Percentiles rank a stretch among this genome's conserved stretches.
phyloP scores from a whole-genome alignment of 169 alveolate species.

The Eimeria mitis region DNA sequence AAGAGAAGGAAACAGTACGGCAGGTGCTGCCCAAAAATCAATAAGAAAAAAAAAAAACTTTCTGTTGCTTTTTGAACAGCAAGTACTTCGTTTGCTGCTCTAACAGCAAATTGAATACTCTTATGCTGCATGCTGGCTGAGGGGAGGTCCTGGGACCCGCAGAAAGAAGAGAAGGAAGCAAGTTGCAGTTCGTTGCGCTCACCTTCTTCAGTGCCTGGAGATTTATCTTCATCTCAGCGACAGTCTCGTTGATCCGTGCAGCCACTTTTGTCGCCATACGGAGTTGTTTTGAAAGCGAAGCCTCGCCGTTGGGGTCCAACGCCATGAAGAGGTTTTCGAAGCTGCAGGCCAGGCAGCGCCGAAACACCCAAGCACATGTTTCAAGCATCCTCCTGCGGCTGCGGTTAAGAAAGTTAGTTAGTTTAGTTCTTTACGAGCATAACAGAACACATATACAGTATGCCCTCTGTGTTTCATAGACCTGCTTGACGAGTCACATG shows the following conservation, averaged over 20 bases:
- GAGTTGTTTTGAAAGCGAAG: constrained; percentile 32
- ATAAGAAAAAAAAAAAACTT: background rate
- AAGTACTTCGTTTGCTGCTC: background rate
- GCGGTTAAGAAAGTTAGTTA: background rate
- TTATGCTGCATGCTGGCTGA: background rate
- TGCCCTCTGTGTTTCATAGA: background rate
- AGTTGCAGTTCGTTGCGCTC: background rate
- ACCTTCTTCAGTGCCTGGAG: constrained; percentile 56
- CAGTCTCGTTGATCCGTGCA: background rate
- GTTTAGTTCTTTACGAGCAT: background rate
- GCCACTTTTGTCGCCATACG: background rate
- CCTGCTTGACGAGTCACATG: background rate
- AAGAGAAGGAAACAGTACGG: background rate
- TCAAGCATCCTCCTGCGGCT: too few relatives aligned
- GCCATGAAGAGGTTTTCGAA: constrained; percentile 18
- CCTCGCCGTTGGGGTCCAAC: background rate
- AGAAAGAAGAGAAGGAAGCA: background rate
- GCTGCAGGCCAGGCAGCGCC: background rate
- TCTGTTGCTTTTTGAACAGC: background rate
- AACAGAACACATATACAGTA: background rate
- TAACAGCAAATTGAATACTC: background rate
- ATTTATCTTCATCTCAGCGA: background rate
- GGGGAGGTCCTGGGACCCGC: background rate
- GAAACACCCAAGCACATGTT: background rate
- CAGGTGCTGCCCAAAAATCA: background rate